These are phyloP conservation scores for Aciculoconidium aculeatum DNA, from an alignment of 805 yeast species.

Conservation along the genomic window DNA sequence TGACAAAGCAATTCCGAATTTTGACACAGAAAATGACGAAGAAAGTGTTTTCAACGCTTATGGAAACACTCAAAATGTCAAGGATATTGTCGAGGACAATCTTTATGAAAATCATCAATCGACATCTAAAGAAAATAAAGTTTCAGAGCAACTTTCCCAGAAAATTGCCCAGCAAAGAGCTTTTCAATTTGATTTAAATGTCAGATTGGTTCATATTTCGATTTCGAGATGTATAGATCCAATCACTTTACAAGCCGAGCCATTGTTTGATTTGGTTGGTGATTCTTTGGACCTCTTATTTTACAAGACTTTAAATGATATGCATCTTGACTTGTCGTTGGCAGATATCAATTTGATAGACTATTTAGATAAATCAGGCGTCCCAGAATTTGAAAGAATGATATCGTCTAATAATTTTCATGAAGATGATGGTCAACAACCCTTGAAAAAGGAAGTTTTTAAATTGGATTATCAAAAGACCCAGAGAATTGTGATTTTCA, in stretches of 20 bases:
- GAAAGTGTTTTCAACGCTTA: conserved; percentile 31
- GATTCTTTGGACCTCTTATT: conserved; percentile 57
- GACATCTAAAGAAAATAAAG: conserved; percentile 1
- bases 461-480: conserved; percentile 51
- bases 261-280: conserved; percentile 68
- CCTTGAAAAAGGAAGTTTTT: conserved; percentile 43
- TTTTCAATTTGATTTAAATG: conserved; percentile 68
- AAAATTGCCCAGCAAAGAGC: conserved; percentile 56
- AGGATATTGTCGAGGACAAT: conserved; percentile 6
- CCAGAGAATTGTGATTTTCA: conserved; percentile 53
- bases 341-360: conserved; percentile 70
- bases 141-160: no score
- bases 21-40: conserved; percentile 31
- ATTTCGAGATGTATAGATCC: conserved; percentile 64
- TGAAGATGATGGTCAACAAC: conserved; percentile 2
- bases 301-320: conserved; percentile 50
- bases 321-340: conserved; percentile 61
- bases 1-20: conserved; percentile 58
- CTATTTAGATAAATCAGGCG: conserved; percentile 56
- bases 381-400: conserved; percentile 60
- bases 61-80: conserved; percentile 10
- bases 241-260: conserved; percentile 53
- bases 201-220: conserved; percentile 57
- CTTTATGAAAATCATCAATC: no score
- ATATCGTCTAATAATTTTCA: conserved; percentile 55